Base-by-base conservation (phyloP, 306 rosid species). In the Coriaria nepalensis region DNA sequence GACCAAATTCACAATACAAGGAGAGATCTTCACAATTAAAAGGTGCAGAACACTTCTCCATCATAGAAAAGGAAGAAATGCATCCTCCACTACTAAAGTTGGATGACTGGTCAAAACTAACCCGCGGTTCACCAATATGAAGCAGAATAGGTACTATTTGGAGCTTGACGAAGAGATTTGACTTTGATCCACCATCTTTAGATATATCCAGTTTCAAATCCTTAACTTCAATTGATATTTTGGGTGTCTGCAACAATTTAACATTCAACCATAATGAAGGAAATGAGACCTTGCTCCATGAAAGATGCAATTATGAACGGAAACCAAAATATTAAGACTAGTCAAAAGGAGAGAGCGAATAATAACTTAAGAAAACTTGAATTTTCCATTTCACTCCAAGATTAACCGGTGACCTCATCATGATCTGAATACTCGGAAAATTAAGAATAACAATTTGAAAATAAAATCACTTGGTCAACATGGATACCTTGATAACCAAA, bases 1-100 rank as follows among this genome's bases (percentile, higher is more conserved):
- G 88, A 67, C 85, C 98, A 73, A 92, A 79, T 79, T 85, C 94
- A 70, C 87, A 75, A 13, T 74, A 68, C 66, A 92, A 58, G 6
- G 86, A 73, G 50, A 92, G 73, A 41, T 67, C 79, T 77, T 82
- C 96, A 56, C 98, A 92, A 56, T 68, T 35, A 57, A 85, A 68
- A 61, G 78, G 78, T 42, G 81, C 87, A 43, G 80, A 66, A 53
- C 83, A 53, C 69, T 64, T 73, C 62, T 92, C 98, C 64, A 57
- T 36, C 20, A 72, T 60, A 51, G 72, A 40, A 61, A 64, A 48
- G 60, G 78, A 71, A 54, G 81, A 74, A 64, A 59, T 66, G 67
- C 74, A 62, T 62, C 77, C 88, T 66, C 69, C 93, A 37, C 65
- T 54, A 63, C 56, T 62, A 62, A 64, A 61, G 68, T 67, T 73